Evolutionary conservation across 768 basidiomycete species (phyloP).

Genomic region (Coprinopsis marcescibilis): DNA sequence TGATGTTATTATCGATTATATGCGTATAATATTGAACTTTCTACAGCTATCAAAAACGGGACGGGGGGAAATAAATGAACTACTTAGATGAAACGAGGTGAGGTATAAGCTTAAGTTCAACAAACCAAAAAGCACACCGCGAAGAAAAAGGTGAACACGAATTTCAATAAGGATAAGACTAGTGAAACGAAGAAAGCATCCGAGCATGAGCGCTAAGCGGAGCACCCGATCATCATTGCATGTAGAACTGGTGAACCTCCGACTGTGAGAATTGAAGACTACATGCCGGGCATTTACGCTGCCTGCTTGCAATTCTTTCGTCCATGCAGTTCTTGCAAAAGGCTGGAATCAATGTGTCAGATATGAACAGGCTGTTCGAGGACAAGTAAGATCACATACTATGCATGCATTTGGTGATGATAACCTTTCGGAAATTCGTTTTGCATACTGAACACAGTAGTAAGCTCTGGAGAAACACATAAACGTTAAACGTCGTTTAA

Average conservation of each 20-base stretch:
- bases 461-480: conserved; percentile 45
- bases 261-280: conserved; percentile 74
- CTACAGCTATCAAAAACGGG: too few species aligned
- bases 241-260: conserved; percentile 44
- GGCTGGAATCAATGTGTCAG: conserved; percentile 37
- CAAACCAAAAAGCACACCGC: too few species aligned
- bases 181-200: neutral
- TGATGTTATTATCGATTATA: conserved; percentile 11
- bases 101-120: neutral
- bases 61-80: neutral
- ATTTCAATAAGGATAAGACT: neutral
- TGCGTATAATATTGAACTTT: conserved; percentile 13
- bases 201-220: too few species aligned
- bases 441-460: conserved; percentile 89
- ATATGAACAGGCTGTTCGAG: neutral
- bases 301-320: conserved; percentile 79
- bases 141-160: neutral
- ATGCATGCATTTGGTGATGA: conserved; percentile 88
- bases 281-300: conserved; percentile 92
- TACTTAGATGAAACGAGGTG: neutral
- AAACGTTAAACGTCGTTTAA: neutral
- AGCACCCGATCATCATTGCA: conserved; percentile 1
- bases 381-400: conserved; percentile 55
- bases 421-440: conserved; percentile 66
- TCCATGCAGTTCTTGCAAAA: conserved; percentile 86